phyloP scores from a whole-genome alignment of 495 filamentous ascomycete species.

The Podospora australis region DNA sequence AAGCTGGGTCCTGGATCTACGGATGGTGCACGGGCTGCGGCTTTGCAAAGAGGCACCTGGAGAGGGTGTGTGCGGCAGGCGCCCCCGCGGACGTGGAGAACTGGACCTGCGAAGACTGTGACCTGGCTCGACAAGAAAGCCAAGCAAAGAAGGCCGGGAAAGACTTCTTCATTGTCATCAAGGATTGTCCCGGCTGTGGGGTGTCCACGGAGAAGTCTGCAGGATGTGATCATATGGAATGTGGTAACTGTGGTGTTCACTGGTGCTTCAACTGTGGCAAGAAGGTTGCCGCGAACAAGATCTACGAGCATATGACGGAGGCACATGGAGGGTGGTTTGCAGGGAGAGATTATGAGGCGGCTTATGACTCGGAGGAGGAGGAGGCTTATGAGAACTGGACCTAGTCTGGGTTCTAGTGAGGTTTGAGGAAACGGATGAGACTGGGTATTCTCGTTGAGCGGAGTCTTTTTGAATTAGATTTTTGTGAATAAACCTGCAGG shows the following conservation, averaged over 20 bases:
- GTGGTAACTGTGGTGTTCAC: conserved; percentile 7
- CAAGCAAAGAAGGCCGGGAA: neutral
- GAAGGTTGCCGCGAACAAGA: neutral
- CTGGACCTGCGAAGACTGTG: conserved; percentile 13
- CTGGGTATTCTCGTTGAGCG: no score
- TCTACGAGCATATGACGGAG: conserved; percentile 9
- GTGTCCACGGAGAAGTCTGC: conserved; percentile 7
- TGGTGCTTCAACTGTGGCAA: conserved; percentile 13
- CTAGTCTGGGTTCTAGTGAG: neutral
- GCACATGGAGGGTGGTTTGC: conserved; percentile 9
- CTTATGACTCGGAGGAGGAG: neutral
- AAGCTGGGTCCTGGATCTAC: conserved; percentile 34
- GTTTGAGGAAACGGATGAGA: neutral
- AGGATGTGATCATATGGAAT: conserved; percentile 15
- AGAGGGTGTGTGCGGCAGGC: conserved; percentile 8
- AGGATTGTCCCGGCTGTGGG: conserved; percentile 13
- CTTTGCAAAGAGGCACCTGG: conserved; percentile 26
- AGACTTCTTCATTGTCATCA: neutral
- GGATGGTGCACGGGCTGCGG: conserved; percentile 35
- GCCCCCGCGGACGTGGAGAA: conserved; percentile 1
- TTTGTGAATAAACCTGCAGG: no score
- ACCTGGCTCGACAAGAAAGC: neutral
- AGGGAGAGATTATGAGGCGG: neutral
- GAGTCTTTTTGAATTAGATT: no score
- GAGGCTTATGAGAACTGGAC: no score